A percentile compares a stretch with the other conserved stretches of the same genome.
phyloP scores from a whole-genome alignment of 345 rosid genomes.

The Raphanus raphanistrum region DNA sequence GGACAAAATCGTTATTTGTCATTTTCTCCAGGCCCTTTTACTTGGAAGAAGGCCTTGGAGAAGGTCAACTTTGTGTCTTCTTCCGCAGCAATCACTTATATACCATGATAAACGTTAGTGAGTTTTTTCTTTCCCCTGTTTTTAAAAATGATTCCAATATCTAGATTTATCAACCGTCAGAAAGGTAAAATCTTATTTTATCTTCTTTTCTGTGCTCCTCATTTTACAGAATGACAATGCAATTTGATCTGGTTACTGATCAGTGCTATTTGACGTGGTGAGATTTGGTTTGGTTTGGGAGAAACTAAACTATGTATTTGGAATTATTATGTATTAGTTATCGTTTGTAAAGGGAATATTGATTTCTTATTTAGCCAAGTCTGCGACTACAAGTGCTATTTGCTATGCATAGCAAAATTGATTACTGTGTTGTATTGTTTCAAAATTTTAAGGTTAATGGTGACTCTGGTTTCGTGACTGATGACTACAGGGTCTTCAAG shows the following conservation, averaged over 20 bases:
- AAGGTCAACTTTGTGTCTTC: conserved; percentile 80
- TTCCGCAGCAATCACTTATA: conserved; percentile 92
- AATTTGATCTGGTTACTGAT: conserved; percentile 81
- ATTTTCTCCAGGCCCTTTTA: conserved; percentile 37
- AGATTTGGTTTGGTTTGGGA: conserved; percentile 77
- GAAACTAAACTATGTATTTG: conserved; percentile 65
- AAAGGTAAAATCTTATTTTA: neutral
- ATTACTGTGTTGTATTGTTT: neutral
- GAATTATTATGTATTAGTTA: neutral
- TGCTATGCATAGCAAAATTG: neutral
- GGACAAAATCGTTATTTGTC: conserved; percentile 69
- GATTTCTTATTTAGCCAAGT: neutral
- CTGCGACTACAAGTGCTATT: neutral
- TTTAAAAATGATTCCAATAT: neutral
- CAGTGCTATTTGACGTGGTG: conserved; percentile 73
- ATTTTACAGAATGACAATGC: conserved; percentile 60
- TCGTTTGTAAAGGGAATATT: neutral
- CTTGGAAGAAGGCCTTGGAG: conserved; percentile 45
- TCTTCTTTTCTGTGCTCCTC: conserved; percentile 10
- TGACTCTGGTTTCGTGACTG: conserved; percentile 70
- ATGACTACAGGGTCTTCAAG: conserved; percentile 52
- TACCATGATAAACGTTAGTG: conserved; percentile 88
- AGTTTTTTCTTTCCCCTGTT: neutral
- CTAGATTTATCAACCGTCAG: neutral
- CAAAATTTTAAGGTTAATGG: conserved; percentile 67